These are phyloP conservation scores for Phytophthora pisi DNA, from an alignment of 352 stramenopile genomes.

Conservation along the genomic window DNA sequence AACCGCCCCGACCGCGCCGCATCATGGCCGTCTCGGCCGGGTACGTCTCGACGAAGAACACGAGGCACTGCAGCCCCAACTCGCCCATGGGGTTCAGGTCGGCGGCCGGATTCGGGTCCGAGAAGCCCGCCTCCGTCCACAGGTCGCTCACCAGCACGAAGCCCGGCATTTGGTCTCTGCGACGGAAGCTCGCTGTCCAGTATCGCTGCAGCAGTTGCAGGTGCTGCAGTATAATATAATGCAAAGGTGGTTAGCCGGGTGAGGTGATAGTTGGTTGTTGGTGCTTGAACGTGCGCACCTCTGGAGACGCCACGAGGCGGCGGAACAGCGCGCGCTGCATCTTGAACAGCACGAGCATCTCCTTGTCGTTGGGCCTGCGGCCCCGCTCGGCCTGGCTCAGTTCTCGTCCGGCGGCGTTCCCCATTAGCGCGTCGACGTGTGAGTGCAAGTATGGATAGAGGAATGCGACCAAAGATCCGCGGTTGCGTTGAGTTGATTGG, in stretches of 20 bases:
- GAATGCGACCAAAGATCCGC: conserved; percentile 22
- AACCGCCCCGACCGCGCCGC: conserved; percentile 56
- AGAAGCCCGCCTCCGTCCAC: conserved; percentile 61
- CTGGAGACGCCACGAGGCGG: conserved; percentile 63
- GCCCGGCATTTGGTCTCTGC: conserved; percentile 35
- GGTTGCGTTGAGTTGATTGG: conserved; percentile 22
- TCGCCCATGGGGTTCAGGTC: conserved; percentile 66
- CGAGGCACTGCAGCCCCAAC: conserved; percentile 61
- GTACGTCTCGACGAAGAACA: conserved; percentile 74
- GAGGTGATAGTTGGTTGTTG: too few relatives aligned
- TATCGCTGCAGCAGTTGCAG: conserved; percentile 63
- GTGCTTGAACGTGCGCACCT: conserved; percentile 43
- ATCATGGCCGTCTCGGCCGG: conserved; percentile 68
- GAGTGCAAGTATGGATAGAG: neutral
- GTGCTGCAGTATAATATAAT: conserved; percentile 36
- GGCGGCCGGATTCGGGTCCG: conserved; percentile 51
- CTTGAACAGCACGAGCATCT: conserved; percentile 67
- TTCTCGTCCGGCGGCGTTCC: conserved; percentile 43
- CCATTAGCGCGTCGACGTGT: conserved; percentile 36
- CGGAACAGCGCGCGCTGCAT: conserved; percentile 67
- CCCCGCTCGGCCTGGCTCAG: conserved; percentile 46
- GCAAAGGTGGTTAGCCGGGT: conserved; percentile 2
- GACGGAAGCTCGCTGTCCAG: conserved; percentile 57
- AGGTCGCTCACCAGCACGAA: conserved; percentile 53
- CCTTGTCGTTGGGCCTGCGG: conserved; percentile 55